phyloP scores from a whole-genome alignment of 2,329 filamentous ascomycete genomes.

The Penicillium digitatum region DNA sequence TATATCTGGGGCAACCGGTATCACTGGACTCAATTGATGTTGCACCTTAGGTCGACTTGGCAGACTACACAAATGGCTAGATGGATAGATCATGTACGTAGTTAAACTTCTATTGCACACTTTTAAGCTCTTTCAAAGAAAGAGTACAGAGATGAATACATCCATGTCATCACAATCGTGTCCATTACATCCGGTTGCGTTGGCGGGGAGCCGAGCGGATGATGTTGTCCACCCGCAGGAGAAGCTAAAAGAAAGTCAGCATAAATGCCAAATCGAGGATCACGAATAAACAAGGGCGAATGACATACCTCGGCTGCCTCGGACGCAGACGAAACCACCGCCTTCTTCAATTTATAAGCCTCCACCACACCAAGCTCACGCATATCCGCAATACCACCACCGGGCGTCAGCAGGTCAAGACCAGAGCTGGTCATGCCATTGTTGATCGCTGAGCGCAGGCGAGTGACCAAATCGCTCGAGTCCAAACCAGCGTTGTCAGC shows the following conservation, averaged over 20 bases:
- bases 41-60: not conserved
- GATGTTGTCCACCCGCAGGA: constrained; percentile 95
- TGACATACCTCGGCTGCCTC: constrained; percentile 86
- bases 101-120: constrained; percentile 16
- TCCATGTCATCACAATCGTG: constrained; percentile 21
- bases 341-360: constrained; percentile 97
- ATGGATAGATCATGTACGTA: constrained; percentile 10
- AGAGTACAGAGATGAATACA: constrained; percentile 17
- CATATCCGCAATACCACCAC: constrained; percentile 94
- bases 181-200: constrained; percentile 66
- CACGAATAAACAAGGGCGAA: not conserved
- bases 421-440: constrained; percentile 90
- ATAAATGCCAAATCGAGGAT: not conserved
- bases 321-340: constrained; percentile 93
- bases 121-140: constrained; percentile 12
- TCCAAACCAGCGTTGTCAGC: constrained; percentile 97
- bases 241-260: constrained; percentile 54
- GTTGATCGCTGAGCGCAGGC: constrained; percentile 90
- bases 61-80: not conserved
- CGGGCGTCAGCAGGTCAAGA: constrained; percentile 80
- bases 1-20: too few relatives aligned
- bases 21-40: too few relatives aligned
- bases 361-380: constrained; percentile 91
- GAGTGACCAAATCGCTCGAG: constrained; percentile 86
- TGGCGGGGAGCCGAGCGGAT: constrained; percentile 86